Conservation (phyloP, 371 early-diverging fungal species). For the Mucor ambiguus region DNA sequence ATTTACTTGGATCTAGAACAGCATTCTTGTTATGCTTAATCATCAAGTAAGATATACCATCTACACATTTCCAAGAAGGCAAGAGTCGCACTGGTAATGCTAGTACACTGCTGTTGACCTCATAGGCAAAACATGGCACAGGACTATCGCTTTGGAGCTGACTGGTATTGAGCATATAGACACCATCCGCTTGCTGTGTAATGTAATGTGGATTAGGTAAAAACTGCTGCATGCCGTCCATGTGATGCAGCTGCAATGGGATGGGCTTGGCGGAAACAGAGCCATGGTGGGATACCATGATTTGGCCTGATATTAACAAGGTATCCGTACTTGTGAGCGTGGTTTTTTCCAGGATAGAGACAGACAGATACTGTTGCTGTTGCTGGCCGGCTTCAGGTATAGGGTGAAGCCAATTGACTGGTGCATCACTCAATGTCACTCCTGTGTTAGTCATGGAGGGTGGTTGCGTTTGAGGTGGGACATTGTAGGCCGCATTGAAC, state of each 20-base stretch:
- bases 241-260: not conserved
- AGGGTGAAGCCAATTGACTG: slow-evolving; percentile 6
- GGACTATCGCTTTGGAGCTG: not conserved
- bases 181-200: not conserved
- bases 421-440: not conserved
- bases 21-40: slow-evolving; percentile 11
- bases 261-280: not conserved
- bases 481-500: not conserved
- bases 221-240: not conserved
- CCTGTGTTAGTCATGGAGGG: not conserved
- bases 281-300: not conserved
- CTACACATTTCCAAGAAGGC: slow-evolving; percentile 19
- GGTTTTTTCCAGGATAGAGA: not conserved
- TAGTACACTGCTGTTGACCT: not conserved
- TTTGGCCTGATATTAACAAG: not conserved
- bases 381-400: slow-evolving; percentile 13
- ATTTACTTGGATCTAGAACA: not conserved
- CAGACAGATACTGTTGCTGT: not conserved
- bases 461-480: not conserved
- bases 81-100: slow-evolving; percentile 3
- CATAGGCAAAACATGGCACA: slow-evolving; percentile 5
- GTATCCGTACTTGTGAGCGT: not conserved
- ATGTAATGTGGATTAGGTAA: slow-evolving; percentile 1
- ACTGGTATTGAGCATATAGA: not conserved
- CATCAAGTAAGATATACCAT: slow-evolving; percentile 4